Base-by-base conservation (phyloP, 768 basidiomycete genomes). In the Tylopilus subfusipes region DNA sequence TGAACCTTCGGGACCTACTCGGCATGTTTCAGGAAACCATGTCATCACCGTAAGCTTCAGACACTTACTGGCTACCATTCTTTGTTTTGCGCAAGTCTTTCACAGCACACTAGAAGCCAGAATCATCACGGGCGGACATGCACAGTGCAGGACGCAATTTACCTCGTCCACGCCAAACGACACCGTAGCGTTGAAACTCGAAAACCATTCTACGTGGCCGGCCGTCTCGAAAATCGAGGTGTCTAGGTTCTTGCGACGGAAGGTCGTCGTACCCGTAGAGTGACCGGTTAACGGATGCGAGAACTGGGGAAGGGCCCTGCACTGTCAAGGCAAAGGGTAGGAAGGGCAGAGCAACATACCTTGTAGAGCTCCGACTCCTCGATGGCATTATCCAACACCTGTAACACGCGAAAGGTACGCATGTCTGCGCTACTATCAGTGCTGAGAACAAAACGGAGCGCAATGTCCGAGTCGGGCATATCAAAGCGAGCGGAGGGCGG, bases 1-100 rank as follows among this genome's bases (percentile, higher is more conserved):
- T 82, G 71, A 83, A 83, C 25, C 82, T 69, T 53, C 82, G 77
- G 12, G 82, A 83, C 53, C 82, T 81, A 30, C 9, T 11, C 46
- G 29, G 30, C 29, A 29, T 13, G 29, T 39, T 27, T 64, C 27
- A 62, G 54, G n/a, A 39, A 21, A 21, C 21, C 3, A 30, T 18
- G 25, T 25, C 22, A 42, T 19, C 24, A 19, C n/a, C 18, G 5
- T 11, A 6, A 11, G 22, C 5, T 33, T 21, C 22, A 19, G 24
- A 2, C 46, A 63, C 76, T 59, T 54, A 82, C 82, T 75, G 73
- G 77, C 83, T 81, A 11, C 68, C 57, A 52, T 79, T 82, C 66
- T 83, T 82, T 30, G 61, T 55, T 59, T 67, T 78, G 42, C 82
- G 76, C 54, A 83, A 63, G 50, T 82, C 79, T 50, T 73, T 68